Base-by-base conservation (phyloP, 129 eudicot species). In the Rutidosis leptorrhynchoides region DNA sequence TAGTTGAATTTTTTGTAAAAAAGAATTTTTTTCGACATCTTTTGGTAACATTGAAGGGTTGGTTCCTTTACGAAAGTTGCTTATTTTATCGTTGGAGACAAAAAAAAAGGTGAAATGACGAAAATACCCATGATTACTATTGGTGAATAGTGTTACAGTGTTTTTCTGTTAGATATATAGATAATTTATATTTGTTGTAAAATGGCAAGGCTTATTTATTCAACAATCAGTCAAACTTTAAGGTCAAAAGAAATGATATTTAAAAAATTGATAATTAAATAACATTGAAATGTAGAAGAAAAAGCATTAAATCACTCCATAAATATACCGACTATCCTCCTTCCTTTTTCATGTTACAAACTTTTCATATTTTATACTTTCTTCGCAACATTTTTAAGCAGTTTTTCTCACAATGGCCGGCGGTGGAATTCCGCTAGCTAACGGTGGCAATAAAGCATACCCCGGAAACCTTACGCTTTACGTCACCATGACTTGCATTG, bases 381-480 rank as follows among this genome's bases (percentile, higher is more conserved):
- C 28, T 55, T 55, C 43, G 37, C 65, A 14, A 35, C 42, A 27
- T 17, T 58, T 58, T 7, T 11, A 35, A 70, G 22, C 28, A 25
- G 1, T 57, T 28, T 52, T 40, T n/a, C 15, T 42, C 23, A 23
- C 7, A 19, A 84, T 84, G 91, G 91, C 96, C 62, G 96, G 91
- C 52, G 91, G 91, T 57, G 84, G 84, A 27, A 21, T 79, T 49
- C 75, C 68, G 20, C 21, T 62, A 0, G 63, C 43, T 58, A 65
- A 76, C 70, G 80, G 73, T 15, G 16, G 12, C 78, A 81, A 74
- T 1, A 83, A 73, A 54, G 87, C 69, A 16, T 89, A 89, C 60
- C 94, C 96, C 16, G 96, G 96, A 29, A 68, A 89, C 51, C 83
- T 85, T 1, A 89, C 96, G 28, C 74, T 48, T 1, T 83, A 81